Percentiles rank a stretch among this genome's conserved stretches.
Conservation (phyloP, 257 asterid genomes). For the Ehretia macrophylla region DNA sequence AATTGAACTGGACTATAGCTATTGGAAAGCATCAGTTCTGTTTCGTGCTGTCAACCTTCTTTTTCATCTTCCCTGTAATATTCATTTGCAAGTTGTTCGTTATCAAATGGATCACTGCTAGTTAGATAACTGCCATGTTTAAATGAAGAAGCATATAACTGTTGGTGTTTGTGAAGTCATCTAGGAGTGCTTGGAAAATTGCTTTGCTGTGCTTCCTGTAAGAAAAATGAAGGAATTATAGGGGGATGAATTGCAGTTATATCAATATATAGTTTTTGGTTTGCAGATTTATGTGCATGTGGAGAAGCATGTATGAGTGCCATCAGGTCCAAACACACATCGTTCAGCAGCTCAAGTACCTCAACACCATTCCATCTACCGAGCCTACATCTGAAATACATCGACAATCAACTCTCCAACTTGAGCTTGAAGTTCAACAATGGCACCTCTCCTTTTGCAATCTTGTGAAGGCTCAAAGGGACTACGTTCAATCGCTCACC, state of each 20-base stretch:
- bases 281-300: conserved; percentile 74
- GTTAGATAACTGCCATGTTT: too few relatives aligned
- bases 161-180: neutral
- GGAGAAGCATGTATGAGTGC: conserved; percentile 98
- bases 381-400: conserved; percentile 84
- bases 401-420: conserved; percentile 91
- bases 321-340: conserved; percentile 96
- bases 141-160: too few relatives aligned
- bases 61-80: too few relatives aligned
- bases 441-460: conserved; percentile 90
- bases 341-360: conserved; percentile 89
- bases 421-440: conserved; percentile 91
- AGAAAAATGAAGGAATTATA: too few relatives aligned
- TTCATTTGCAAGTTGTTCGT: too few relatives aligned
- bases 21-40: too few relatives aligned
- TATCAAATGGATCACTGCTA: too few relatives aligned
- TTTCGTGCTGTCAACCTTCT: too few relatives aligned
- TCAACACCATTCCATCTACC: conserved; percentile 49
- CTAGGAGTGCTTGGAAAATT: neutral
- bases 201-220: too few relatives aligned
- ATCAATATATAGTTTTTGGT: neutral
- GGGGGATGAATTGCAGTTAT: neutral
- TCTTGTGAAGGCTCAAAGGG: conserved; percentile 81
- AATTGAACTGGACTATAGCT: too few relatives aligned
- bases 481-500: conserved; percentile 70